These are phyloP conservation scores for Flaveria bidentis DNA, from an alignment of 129 eudicot genomes.

Conservation along the genomic window DNA sequence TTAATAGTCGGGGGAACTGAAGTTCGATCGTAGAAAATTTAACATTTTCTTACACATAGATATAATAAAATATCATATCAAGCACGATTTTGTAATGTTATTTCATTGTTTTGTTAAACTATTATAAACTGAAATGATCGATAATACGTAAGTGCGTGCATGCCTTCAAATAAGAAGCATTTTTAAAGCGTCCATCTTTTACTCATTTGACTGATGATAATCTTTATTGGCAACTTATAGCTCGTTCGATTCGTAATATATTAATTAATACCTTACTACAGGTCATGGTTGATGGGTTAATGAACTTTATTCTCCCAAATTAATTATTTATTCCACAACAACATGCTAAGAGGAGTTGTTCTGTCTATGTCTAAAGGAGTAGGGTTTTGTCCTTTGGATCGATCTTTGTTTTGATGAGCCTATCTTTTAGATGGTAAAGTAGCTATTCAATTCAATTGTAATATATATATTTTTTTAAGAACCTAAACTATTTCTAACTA, in stretches of 20 bases:
- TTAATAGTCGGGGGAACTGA: no score
- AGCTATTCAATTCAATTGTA: background rate
- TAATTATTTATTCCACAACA: background rate
- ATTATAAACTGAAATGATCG: background rate
- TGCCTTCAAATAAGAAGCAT: background rate
- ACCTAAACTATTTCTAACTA: no score
- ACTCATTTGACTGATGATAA: background rate
- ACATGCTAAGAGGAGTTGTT: background rate
- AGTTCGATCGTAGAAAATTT: no score
- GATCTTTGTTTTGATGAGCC: background rate
- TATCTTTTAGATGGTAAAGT: background rate
- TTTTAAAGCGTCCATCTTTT: background rate
- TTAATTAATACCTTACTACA: background rate
- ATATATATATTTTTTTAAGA: no score
- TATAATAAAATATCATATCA: background rate
- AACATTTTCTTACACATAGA: background rate
- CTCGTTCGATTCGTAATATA: background rate
- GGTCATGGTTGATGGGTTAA: background rate
- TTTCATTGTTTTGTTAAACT: background rate
- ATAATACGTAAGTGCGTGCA: background rate
- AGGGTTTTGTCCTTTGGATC: constrained; percentile 3
- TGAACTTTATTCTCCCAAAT: background rate
- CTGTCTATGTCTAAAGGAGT: background rate
- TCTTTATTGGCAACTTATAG: background rate
- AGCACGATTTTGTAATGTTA: background rate